These are phyloP conservation scores for Daldinia sp. DNA, from an alignment of 2,329 filamentous ascomycete species.

Conservation along the genomic window DNA sequence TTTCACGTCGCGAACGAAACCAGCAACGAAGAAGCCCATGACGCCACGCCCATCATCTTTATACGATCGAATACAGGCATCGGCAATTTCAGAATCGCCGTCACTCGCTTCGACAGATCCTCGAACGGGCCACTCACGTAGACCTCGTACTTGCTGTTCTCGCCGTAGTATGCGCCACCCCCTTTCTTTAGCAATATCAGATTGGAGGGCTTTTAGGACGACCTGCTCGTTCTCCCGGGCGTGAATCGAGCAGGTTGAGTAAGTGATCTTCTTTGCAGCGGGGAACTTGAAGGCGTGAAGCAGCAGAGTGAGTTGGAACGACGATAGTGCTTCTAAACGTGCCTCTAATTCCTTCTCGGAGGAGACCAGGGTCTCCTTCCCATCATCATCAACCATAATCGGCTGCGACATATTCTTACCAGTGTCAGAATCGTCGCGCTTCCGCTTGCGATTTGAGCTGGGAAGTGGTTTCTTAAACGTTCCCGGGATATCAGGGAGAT, in stretches of 20 bases:
- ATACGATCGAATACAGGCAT: constrained; percentile 84
- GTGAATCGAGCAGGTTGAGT: constrained; percentile 94
- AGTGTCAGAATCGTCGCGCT: constrained; percentile 55
- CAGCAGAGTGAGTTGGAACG: constrained; percentile 85
- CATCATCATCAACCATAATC: constrained; percentile 68
- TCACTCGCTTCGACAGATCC: constrained; percentile 65
- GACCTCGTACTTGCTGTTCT: constrained; percentile 78
- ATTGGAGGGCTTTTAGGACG: constrained; percentile 77
- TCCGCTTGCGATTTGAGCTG: constrained; percentile 57
- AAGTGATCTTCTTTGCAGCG: constrained; percentile 79
- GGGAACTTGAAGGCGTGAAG: constrained; percentile 88
- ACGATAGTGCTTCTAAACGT: constrained; percentile 78
- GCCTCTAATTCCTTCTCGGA: constrained; percentile 69
- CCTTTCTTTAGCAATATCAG: constrained; percentile 70
- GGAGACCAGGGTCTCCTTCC: constrained; percentile 63
- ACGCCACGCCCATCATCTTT: constrained; percentile 85
- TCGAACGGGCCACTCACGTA: constrained; percentile 80
- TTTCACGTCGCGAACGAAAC: constrained; percentile 74
- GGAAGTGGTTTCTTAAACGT: constrained; percentile 55
- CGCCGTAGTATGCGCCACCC: constrained; percentile 84
- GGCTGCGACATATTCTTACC: constrained; percentile 42
- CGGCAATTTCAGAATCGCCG: constrained; percentile 67
- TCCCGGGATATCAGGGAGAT: constrained; percentile 62
- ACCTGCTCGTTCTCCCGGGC: constrained; percentile 90
- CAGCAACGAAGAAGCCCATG: constrained; percentile 97